Evolutionary conservation across 2,329 filamentous ascomycete genomes (phyloP).

Genomic region (Paecilomyces dactylethromorphus): DNA sequence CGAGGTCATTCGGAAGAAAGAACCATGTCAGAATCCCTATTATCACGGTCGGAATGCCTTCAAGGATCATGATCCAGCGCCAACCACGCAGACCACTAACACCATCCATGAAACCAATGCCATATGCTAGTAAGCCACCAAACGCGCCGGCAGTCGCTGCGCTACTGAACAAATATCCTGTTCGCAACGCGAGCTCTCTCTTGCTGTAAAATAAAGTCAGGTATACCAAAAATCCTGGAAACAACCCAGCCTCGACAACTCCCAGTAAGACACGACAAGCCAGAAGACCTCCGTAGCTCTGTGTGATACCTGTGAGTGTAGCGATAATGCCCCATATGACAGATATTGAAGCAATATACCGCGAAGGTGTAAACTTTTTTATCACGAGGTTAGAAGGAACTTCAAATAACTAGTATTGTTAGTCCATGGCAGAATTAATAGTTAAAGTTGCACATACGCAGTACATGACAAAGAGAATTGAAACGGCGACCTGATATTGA

Average conservation of each 20-base stretch:
- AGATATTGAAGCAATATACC: constrained; percentile 51
- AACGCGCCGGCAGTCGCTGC: constrained; percentile 65
- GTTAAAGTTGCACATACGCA: constrained; percentile 31
- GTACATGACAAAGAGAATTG: constrained; percentile 62
- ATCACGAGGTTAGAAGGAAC: constrained; percentile 60
- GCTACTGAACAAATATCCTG: constrained; percentile 61
- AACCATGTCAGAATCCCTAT: constrained; percentile 52
- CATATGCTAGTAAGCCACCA: constrained; percentile 67
- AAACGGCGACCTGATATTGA: constrained; percentile 56
- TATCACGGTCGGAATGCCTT: constrained; percentile 52
- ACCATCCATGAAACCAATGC: constrained; percentile 67
- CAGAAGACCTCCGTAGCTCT: constrained; percentile 60
- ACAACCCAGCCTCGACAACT: constrained; percentile 62
- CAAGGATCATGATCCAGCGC: constrained; percentile 62
- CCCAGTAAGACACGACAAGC: constrained; percentile 64
- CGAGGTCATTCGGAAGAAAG: constrained; percentile 60
- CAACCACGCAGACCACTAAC: constrained; percentile 58
- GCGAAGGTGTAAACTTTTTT: constrained; percentile 56
- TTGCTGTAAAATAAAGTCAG: constrained; percentile 73
- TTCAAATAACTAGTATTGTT: constrained; percentile 44
- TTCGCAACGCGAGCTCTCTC: constrained; percentile 63
- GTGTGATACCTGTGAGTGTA: constrained; percentile 55
- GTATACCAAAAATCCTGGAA: constrained; percentile 62
- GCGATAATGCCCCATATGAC: constrained; percentile 51
- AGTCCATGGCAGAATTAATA: constrained; percentile 4